Evolutionary conservation across 1,284 basidiomycete species (phyloP), one percentile per base, ranked within the genome.

Genomic region (Pseudozyma sp.): DNA sequence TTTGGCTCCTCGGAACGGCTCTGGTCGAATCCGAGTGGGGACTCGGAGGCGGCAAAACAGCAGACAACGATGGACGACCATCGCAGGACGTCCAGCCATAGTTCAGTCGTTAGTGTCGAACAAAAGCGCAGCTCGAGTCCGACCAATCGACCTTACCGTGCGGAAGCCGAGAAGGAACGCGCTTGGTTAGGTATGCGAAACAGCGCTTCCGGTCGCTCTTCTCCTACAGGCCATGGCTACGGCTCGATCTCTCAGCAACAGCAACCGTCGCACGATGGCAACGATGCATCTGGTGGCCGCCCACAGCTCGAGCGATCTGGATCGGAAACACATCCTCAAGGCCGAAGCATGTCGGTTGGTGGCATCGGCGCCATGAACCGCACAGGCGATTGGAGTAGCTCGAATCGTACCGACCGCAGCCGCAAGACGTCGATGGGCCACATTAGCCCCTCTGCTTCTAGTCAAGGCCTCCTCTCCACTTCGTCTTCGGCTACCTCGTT

Each of bases 111-210:
- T 9, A 7, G 18, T n/a, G n/a, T 38, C 31, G 59, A 63, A 44
- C 55, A 35, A 12, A 69, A 63, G 39, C 59, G 59, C n/a, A 66
- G 62, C 34, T 71, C 69, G 13, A 66, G 59, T 40, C 51, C 59
- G 7, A 6, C 25, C 25, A 72, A 51, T 50, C 56, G 59, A 21
- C 61, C 66, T 11, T 69, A 74, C 19, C 61, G 65, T 12, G 55
- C 71, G 9, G 71, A 74, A 47, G 71, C 71, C 1, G 71, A 74
- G 31, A 74, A 74, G 56, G 71, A 74, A 42, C 57, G 71, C 19
- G 70, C 65, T 0, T 73, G 70, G 70, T 43, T 73, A 21, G 66
- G 66, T 4, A 64, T 60, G 66, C 61, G 66, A 36, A 61, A 52
- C 43, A 60, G 47, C 52, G 25, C 3, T 6, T 64, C 70, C 18